phyloP scores from a whole-genome alignment of 2,329 filamentous ascomycete species.

The Neofusicoccum parvum region DNA sequence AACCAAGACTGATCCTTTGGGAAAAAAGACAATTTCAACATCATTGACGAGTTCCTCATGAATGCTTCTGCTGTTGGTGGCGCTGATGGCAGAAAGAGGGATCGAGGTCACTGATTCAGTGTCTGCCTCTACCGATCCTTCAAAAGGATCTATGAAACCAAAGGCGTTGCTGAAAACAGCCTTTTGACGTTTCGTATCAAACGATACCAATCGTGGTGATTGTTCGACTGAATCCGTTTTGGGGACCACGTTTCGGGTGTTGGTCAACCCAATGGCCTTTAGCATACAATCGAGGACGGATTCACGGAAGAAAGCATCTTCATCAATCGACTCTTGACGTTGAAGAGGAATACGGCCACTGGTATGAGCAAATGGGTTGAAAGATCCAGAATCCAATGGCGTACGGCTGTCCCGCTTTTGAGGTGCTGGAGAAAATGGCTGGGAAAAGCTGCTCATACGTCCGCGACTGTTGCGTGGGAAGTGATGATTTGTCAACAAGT shows the following conservation, averaged over 20 bases:
- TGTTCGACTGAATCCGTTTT: slow-evolving; percentile 76
- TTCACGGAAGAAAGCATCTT: slow-evolving; percentile 84
- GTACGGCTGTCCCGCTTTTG: slow-evolving; percentile 43
- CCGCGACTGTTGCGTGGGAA: slow-evolving; percentile 55
- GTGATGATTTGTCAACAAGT: slow-evolving; percentile 78
- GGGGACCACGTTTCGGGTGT: slow-evolving; percentile 63
- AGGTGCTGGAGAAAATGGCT: slow-evolving; percentile 45
- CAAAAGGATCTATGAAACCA: slow-evolving; percentile 85
- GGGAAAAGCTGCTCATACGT: slow-evolving; percentile 51
- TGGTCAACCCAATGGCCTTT: slow-evolving; percentile 83
- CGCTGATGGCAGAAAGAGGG: slow-evolving; percentile 51
- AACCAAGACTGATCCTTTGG: slow-evolving; percentile 88
- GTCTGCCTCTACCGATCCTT: slow-evolving; percentile 76
- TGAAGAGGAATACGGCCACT: slow-evolving; percentile 53
- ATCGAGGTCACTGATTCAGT: slow-evolving; percentile 75
- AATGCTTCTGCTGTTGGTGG: slow-evolving; percentile 47
- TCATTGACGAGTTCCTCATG: slow-evolving; percentile 84
- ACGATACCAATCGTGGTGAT: slow-evolving; percentile 81
- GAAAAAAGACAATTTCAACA: slow-evolving; percentile 96
- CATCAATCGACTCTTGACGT: slow-evolving; percentile 79
- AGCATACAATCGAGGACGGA: slow-evolving; percentile 95
- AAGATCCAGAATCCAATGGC: slow-evolving; percentile 48
- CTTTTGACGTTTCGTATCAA: slow-evolving; percentile 79
- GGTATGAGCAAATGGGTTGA: slow-evolving; percentile 43
- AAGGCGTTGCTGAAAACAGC: slow-evolving; percentile 85